These are phyloP conservation scores for Penicillium sp. DNA, from an alignment of 2,329 filamentous ascomycete species.

Conservation along the genomic window DNA sequence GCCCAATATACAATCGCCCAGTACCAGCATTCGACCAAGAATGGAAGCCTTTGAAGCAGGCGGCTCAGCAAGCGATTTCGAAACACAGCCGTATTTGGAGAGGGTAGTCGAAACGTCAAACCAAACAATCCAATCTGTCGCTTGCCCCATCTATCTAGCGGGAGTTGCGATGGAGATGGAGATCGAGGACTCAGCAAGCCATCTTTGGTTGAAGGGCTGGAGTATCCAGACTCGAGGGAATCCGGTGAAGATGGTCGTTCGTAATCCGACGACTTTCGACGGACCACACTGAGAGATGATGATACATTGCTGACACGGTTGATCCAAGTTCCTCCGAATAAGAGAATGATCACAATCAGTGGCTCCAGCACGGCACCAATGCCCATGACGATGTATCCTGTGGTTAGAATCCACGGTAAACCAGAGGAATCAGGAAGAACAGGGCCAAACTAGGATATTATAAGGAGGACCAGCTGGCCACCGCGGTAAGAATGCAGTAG, in stretches of 20 bases:
- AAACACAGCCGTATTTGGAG: slow-evolving; percentile 58
- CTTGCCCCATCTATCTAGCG: slow-evolving; percentile 48
- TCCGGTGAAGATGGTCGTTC: slow-evolving; percentile 32
- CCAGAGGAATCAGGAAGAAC: not conserved
- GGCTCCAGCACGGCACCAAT: slow-evolving; percentile 56
- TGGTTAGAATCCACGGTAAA: too few relatives aligned
- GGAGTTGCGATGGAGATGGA: slow-evolving; percentile 34
- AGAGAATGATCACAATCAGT: slow-evolving; percentile 54
- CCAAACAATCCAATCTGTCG: slow-evolving; percentile 46
- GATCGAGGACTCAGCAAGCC: slow-evolving; percentile 29
- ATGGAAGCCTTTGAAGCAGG: slow-evolving; percentile 61
- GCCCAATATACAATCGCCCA: slow-evolving; percentile 75
- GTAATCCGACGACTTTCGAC: slow-evolving; percentile 17
- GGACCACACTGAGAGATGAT: slow-evolving; percentile 12
- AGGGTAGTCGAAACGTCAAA: slow-evolving; percentile 46
- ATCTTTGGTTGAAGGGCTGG: slow-evolving; percentile 34
- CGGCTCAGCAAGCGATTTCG: slow-evolving; percentile 57
- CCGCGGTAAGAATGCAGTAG: not conserved
- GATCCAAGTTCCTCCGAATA: slow-evolving; percentile 58
- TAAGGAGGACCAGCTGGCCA: not conserved
- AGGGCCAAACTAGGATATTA: not conserved
- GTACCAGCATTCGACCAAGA: slow-evolving; percentile 69
- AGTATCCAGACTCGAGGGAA: slow-evolving; percentile 39
- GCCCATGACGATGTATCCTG: slow-evolving; percentile 41
- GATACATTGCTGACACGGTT: slow-evolving; percentile 47